A percentile compares a stretch with the other conserved stretches of the same genome.
phyloP scores from a whole-genome alignment of 805 yeast genomes.

The Ogataea dorogensis region DNA sequence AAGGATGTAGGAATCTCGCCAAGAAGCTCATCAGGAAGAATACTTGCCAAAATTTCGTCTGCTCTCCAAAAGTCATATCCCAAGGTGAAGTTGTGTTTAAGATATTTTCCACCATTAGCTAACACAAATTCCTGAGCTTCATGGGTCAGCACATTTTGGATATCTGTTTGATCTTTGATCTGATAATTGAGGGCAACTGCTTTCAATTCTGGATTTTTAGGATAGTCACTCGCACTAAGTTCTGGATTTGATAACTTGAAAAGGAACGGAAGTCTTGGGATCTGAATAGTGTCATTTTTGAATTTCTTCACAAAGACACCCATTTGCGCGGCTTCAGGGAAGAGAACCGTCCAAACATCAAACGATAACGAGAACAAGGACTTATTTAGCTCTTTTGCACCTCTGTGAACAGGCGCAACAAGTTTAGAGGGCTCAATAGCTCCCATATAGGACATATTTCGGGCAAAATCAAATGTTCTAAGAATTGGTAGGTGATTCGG shows the following conservation, averaged over 20 bases:
- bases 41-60: constrained; percentile 78
- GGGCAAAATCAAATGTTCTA: not conserved
- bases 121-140: constrained; percentile 45
- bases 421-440: constrained; percentile 12
- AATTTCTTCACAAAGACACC: constrained; percentile 60
- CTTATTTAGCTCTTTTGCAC: constrained; percentile 66
- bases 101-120: constrained; percentile 45
- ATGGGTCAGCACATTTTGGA: constrained; percentile 38
- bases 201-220: constrained; percentile 34
- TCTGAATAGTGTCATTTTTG: constrained; percentile 58
- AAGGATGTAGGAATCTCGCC: constrained; percentile 87
- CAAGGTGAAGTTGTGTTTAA: constrained; percentile 54
- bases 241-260: constrained; percentile 34
- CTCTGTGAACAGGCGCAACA: constrained; percentile 65
- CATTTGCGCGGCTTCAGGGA: constrained; percentile 64
- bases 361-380: constrained; percentile 57
- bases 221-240: not conserved
- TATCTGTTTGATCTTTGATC: constrained; percentile 39
- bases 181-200: constrained; percentile 63
- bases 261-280: constrained; percentile 72
- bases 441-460: constrained; percentile 10
- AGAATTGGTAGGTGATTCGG: not conserved
- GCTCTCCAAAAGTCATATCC: constrained; percentile 84
- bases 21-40: constrained; percentile 67
- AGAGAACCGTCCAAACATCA: constrained; percentile 62